Conservation (phyloP, 345 rosid genomes). For the Eutrema yunnanense region DNA sequence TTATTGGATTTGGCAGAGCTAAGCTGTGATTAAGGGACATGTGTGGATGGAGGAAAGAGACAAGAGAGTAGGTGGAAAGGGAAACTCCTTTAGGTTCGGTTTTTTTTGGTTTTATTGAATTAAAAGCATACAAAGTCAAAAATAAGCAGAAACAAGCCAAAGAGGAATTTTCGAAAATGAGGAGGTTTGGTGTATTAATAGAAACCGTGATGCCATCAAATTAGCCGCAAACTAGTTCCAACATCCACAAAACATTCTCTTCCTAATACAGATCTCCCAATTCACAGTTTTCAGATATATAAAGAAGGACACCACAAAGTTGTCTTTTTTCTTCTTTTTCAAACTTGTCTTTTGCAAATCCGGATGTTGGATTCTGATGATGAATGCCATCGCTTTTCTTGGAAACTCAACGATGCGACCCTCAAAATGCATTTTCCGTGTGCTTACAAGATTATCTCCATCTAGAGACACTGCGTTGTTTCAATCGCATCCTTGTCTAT, state of each 20-base stretch:
- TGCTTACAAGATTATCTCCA: conserved; percentile 18
- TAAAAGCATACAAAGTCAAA: too few species aligned
- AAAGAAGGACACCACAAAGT: neutral
- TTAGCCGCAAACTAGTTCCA: conserved; percentile 5
- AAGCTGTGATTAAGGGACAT: conserved; percentile 5
- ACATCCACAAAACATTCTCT: conserved; percentile 24
- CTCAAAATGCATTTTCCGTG: conserved; percentile 18
- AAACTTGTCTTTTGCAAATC: neutral
- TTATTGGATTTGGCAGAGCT: neutral
- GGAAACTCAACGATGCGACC: conserved; percentile 29
- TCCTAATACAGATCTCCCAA: conserved; percentile 5
- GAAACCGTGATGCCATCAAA: conserved; percentile 17
- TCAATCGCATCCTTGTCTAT: neutral
- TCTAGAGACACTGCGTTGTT: neutral
- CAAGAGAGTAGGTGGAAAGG: neutral
- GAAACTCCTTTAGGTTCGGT: neutral
- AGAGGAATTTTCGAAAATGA: neutral
- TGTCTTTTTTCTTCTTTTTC: neutral
- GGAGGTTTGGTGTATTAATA: conserved; percentile 15
- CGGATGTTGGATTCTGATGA: conserved; percentile 7
- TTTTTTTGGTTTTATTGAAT: too few species aligned
- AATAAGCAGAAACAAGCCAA: neutral
- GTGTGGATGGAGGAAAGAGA: neutral
- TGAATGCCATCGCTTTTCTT: conserved; percentile 18
- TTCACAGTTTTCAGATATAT: conserved; percentile 1